Evolutionary conservation across 1,284 basidiomycete genomes (phyloP), one percentile per base, ranked within the genome.

Genomic region (Wolfiporia cocos): DNA sequence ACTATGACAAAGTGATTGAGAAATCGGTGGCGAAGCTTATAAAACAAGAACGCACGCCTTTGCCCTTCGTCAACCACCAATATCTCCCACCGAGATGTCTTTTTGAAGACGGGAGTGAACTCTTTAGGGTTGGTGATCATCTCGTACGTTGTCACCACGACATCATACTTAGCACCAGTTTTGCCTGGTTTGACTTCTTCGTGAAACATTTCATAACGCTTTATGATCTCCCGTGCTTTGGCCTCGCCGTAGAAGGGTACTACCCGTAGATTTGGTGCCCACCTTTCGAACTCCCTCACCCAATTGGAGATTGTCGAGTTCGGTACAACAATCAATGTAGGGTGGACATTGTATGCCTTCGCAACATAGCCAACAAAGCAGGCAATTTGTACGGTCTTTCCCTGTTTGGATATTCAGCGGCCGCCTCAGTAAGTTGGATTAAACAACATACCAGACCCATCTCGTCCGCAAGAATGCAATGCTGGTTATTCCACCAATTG

Each of bases 391-490:
- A 98, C 88, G 0, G 94, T 97, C 71, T 94, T 94, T 0, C 91
- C 92, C 79, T 94, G 50, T 7, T 36, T 23, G 1, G 26, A 47
- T 14, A 28, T 26, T 51, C 47, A 47, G 43, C 37, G 34, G 37
- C 20, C 41, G 14, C 11, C 10, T 6, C 22, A 29, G 43, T 31
- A 22, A 14, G 10, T 28, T 5, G 19, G 20, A 21, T 26, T 9
- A 32, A 6, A 14, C 31, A 26, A 62, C 78, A 46, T 61, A 87
- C 87, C 52, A 94, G 64, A 41, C 92, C 93, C 95, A 99, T 98
- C 65, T 98, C 95, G 58, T 99, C 95, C 2, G 94, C 93, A n/a
- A 98, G 74, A 51, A 97, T 98, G 52, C 88, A 93, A 29, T 85
- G 81, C 49, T 93, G 90, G 34, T 76, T 73, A 51, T 80, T 83